Base-by-base conservation (phyloP, 192 early-diverging fungal species). In the Entomortierella chlamydospora region DNA sequence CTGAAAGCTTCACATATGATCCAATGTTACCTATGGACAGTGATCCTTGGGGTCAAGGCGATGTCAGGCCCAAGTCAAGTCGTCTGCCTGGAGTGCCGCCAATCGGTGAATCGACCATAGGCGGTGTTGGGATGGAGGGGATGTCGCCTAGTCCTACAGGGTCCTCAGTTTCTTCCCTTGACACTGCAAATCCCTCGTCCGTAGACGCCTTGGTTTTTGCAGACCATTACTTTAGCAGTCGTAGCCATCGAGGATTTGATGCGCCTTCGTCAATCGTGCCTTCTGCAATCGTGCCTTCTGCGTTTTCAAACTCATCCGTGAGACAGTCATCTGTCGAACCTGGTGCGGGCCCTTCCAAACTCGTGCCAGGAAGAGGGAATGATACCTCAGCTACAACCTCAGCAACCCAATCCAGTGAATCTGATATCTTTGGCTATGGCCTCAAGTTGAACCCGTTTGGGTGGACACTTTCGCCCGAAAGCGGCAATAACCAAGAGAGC, bases 361-460 rank as follows among this genome's bases (percentile, higher is more conserved):
- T 57, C 47, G 54, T 20, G 37, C 30, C 51, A 22, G 29, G 22
- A 18, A 52, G 57, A 58, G 57, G 29, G 18, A 54, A 26, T 4
- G 29, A 58, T 33, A 8, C 34, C 30, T 39, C 31, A 54, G 6
- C 20, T 17, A 3, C 45, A 47, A 41, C 34, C 8, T 2, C 31
- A 1, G 30, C 33, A n/a, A 17, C 57, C 0, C 15, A 22, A 31
- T 25, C 42, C 5, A 43, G 20, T 15, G 60, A 72, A 45, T 37
- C 63, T 0, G 65, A 68, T 41, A 64, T 70, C 28, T 79, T 79
- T 66, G 76, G 76, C 45, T 79, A 79, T 51, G 76, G 76, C 3
- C 51, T 79, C 17, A 41, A 61, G 6, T 29, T 79, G n/a, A 79
- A 79, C 49, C 76, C 76, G 1, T 79, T 79, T 61, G 68, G 57